Evolutionary conservation across 441 rosid genomes (phyloP).

Genomic region (Gossypium gossypioides): DNA sequence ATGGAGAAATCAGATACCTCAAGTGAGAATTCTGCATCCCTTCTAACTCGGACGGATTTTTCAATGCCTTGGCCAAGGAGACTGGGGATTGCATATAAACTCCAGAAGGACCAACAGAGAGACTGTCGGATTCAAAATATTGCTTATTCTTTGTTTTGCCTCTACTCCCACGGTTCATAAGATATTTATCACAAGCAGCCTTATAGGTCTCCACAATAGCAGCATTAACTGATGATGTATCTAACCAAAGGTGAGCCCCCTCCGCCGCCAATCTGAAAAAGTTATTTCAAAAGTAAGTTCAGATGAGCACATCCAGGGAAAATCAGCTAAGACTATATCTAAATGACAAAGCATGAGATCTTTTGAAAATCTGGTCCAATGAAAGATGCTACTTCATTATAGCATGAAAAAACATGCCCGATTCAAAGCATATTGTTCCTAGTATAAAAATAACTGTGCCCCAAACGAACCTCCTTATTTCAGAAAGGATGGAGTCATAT

Average conservation of each 20-base stretch:
- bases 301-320: neutral
- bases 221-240: conserved; percentile 69
- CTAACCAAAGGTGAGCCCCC: conserved; percentile 77
- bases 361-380: neutral
- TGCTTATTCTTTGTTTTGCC: conserved; percentile 25
- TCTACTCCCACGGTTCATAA: conserved; percentile 24
- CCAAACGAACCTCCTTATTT: conserved; percentile 52
- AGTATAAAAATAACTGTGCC: neutral
- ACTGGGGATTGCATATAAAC: conserved; percentile 67
- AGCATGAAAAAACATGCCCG: neutral
- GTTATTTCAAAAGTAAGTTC: neutral
- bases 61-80: conserved; percentile 75
- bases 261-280: conserved; percentile 59
- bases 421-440: neutral
- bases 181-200: conserved; percentile 46
- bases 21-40: conserved; percentile 86
- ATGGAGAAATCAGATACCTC: conserved; percentile 36
- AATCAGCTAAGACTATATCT: neutral
- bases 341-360: neutral
- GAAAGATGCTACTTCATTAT: conserved; percentile 1
- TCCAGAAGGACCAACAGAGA: conserved; percentile 42
- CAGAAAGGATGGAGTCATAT: conserved; percentile 63
- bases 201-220: conserved; percentile 68
- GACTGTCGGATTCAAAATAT: conserved; percentile 26
- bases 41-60: conserved; percentile 69